phyloP scores from a whole-genome alignment of 768 basidiomycete species.

The Rhodotorula babjevae region DNA sequence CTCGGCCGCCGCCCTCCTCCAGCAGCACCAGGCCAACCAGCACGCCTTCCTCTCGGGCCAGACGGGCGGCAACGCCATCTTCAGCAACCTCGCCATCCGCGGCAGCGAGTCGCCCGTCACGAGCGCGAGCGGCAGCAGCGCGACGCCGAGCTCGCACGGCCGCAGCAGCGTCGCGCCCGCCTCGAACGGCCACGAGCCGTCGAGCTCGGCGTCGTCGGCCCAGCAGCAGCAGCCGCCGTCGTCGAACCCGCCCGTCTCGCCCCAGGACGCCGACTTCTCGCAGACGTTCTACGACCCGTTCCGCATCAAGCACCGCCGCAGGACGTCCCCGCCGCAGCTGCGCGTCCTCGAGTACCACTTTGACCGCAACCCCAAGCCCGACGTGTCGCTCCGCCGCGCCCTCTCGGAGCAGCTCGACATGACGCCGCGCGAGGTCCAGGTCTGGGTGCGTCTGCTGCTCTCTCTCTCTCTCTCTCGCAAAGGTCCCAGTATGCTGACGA shows the following conservation, averaged over 20 bases:
- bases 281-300: constrained; percentile 39
- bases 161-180: not conserved
- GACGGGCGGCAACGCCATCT: not conserved
- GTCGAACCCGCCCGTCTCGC: not conserved
- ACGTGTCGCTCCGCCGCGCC: constrained; percentile 64
- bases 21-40: constrained; percentile 34
- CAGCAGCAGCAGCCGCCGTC: not conserved
- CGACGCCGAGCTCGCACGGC: not conserved
- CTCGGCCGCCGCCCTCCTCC: constrained; percentile 7
- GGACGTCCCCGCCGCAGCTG: constrained; percentile 83
- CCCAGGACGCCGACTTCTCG: constrained; percentile 4
- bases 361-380: constrained; percentile 84
- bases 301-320: constrained; percentile 44
- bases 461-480: not conserved
- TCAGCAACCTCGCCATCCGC: not conserved
- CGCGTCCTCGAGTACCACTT: constrained; percentile 84
- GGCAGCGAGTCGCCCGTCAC: not conserved
- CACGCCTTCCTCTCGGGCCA: constrained; percentile 14
- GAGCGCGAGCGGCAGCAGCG: not conserved
- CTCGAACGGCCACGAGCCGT: not conserved
- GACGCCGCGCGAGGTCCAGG: constrained; percentile 93
- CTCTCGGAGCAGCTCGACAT: constrained; percentile 80
- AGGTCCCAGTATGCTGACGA: not conserved
- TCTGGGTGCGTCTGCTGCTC: constrained; percentile 49
- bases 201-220: not conserved